Base-by-base conservation (phyloP, 768 basidiomycete genomes). In the Sporobolomyces phaffii region DNA sequence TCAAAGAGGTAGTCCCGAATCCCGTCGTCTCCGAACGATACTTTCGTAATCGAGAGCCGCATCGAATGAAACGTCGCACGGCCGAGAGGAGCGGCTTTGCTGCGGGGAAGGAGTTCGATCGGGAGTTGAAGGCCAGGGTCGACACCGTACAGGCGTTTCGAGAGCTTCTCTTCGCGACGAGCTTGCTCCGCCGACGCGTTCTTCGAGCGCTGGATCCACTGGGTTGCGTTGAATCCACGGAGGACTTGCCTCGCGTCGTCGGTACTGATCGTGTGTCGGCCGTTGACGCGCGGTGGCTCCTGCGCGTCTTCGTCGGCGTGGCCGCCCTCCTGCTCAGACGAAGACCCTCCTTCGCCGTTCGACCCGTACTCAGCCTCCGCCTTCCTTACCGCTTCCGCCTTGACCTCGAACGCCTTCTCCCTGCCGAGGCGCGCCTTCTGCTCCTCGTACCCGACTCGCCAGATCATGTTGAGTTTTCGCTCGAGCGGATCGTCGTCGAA, bases 401-500 rank as follows among this genome's bases (percentile, higher is more conserved):
- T 92, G 9, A 85, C 86, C 18, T 81, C 79, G 76, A 94, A 94
- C 2, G 88, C 90, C 36, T 86, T 85, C 62, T 91, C 88, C 1
- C 91, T 83, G 54, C 86, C 87, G 49, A 85, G 77, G 34, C 92
- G 81, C 18, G 84, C 82, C 57, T 82, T 82, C 44, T 86, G 85
- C 52, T 91, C 91, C 43, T 85, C 83, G 41, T 83, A 78, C 0
- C 90, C 91, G 52, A 84, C 83, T 64, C 83, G 81, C 81, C 84
- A 89, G 34, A 90, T 88, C 13, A 87, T 80, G 40, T 84, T 87
- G 24, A 96, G 78, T 65, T 81, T 84, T 20, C 83, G 82, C 77
- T 98, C 93, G 62, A 96, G 84, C 1, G 86, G 83, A 72, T 91
- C 89, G 76, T 98, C 93, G 28, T 85, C 84, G 29, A 86, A 86